These are phyloP conservation scores for Sclerotinia glacialis DNA, from an alignment of 2,329 filamentous ascomycete species.

Conservation along the genomic window DNA sequence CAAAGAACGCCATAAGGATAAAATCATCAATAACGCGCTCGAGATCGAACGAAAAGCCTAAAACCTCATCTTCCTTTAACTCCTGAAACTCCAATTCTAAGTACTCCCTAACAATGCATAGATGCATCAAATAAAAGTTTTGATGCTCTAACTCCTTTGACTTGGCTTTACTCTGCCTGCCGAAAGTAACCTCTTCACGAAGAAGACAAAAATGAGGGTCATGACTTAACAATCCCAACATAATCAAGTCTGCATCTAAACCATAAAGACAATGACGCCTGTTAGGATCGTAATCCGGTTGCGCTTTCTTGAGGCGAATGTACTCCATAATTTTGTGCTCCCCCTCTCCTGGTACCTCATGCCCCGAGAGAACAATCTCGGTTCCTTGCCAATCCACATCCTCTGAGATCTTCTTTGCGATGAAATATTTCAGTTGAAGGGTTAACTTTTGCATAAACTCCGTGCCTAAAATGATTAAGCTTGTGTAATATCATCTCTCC, in stretches of 20 bases:
- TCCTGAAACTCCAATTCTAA: conserved; percentile 96
- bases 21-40: conserved; percentile 98
- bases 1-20: conserved; percentile 98
- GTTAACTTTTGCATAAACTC: conserved; percentile 98
- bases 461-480: conserved; percentile 52
- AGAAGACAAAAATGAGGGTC: conserved; percentile 97
- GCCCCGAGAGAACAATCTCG: conserved; percentile 92
- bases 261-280: conserved; percentile 96
- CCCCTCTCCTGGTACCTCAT: conserved; percentile 96
- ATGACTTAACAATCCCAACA: conserved; percentile 94
- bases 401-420: conserved; percentile 97
- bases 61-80: conserved; percentile 67
- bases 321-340: conserved; percentile 99
- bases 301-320: conserved; percentile 94
- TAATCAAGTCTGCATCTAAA: conserved; percentile 95
- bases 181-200: conserved; percentile 97
- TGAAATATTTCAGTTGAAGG: conserved; percentile 92
- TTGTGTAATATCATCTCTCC: background rate
- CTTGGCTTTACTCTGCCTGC: conserved; percentile 80
- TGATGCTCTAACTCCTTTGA: conserved; percentile 97
- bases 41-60: conserved; percentile 83
- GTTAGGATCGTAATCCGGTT: conserved; percentile 88
- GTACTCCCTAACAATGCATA: conserved; percentile 97
- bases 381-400: conserved; percentile 97
- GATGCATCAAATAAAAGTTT: conserved; percentile 95